Base-by-base conservation (phyloP, 163 green algal genomes). In the Prototheca cutis region DNA sequence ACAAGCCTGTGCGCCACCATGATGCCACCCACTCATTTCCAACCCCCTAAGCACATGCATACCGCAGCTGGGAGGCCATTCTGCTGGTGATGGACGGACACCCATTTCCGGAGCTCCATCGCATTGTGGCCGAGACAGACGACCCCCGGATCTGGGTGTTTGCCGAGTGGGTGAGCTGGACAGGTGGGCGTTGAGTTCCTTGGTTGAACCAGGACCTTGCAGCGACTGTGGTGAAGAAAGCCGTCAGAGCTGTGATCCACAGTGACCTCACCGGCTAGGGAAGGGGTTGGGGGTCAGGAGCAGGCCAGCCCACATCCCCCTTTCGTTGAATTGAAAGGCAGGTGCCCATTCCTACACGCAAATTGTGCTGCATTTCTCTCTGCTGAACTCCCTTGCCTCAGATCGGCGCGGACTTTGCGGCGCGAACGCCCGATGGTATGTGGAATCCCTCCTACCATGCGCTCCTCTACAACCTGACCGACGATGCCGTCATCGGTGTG, bases 401-500 rank as follows among this genome's bases (percentile, higher is more conserved):
- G 61, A 61, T 77, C 34, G 69, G 69, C 32, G 39, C 48, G n/a
- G 36, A 62, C 3, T 83, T 68, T 63, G 56, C 59, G 18, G 59
- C 76, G 30, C 70, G 70, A 32, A 34, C 51, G 28, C 54, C 49
- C 10, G 58, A 33, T 24, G 28, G 34, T 1, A 55, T 40, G 42
- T 82, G 75, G 75, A 40, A 30, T 3, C 61, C 58, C 7, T 30
- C 36, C 47, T 82, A 81, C 40, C 85, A 93, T 63, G 73, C 71
- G 17, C 70, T 73, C 21, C 74, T 94, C 13, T 94, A 93, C 70
- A 86, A 91, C 58, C 60, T 92, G 13, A 94, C 86, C 27, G 86
- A 94, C 45, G 66, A 85, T 25, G 86, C 85, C 2, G 74, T 93
- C 3, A 58, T 77, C 62, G 74, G 82, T 89, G 45, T 10, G 66